phyloP scores from a whole-genome alignment of 441 rosid genomes.

The Pelargonium fulgidum region DNA sequence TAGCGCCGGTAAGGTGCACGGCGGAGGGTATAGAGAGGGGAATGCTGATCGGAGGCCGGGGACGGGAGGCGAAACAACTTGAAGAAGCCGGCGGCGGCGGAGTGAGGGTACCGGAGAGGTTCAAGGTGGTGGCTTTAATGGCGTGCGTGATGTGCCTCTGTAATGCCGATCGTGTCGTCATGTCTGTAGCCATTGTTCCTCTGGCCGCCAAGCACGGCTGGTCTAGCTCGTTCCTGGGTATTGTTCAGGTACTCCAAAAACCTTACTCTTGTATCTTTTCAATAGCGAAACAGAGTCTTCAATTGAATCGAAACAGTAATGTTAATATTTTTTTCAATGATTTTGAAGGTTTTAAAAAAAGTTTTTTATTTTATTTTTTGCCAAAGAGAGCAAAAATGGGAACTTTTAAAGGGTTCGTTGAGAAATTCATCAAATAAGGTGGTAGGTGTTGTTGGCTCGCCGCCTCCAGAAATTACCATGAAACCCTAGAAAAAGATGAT shows the following conservation, averaged over 20 bases:
- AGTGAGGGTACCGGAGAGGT: conserved; percentile 54
- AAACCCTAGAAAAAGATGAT: too few species aligned
- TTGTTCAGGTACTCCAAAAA: conserved; percentile 61
- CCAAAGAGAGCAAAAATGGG: too few species aligned
- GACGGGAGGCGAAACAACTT: background rate
- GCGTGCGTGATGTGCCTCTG: conserved; percentile 79
- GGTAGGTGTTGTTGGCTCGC: too few species aligned
- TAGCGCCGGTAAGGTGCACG: conserved; percentile 42
- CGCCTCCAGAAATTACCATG: too few species aligned
- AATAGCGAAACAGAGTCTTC: background rate
- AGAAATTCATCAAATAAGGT: too few species aligned
- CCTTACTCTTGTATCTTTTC: background rate
- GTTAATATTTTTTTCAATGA: too few species aligned
- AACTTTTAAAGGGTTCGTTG: too few species aligned
- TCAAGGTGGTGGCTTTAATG: conserved; percentile 70
- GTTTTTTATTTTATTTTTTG: too few species aligned
- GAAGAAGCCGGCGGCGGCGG: background rate
- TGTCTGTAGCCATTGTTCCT: conserved; percentile 92
- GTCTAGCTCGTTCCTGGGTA: conserved; percentile 81
- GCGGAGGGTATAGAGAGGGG: conserved; percentile 66
- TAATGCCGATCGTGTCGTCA: conserved; percentile 91
- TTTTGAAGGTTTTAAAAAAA: too few species aligned
- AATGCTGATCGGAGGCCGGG: conserved; percentile 31
- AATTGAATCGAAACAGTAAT: too few species aligned
- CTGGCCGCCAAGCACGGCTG: conserved; percentile 73